These are phyloP conservation scores for Neopestalotiopsis rosae DNA, from an alignment of 2,329 filamentous ascomycete species.

Conservation along the genomic window DNA sequence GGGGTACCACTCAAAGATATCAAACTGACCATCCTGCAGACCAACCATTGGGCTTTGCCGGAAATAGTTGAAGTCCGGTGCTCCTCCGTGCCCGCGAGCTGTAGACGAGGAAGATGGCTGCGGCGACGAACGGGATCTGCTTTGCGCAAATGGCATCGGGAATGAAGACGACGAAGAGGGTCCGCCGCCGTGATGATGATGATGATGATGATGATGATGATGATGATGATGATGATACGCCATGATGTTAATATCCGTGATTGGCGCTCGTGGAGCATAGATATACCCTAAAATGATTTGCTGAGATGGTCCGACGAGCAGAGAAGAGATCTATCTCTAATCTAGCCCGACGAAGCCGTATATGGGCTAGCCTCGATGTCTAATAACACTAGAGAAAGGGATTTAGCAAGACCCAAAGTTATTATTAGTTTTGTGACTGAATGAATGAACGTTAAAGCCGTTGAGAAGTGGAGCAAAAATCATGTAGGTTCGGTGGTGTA, in stretches of 20 bases:
- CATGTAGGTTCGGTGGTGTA: conserved; percentile 20
- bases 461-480: conserved; percentile 21
- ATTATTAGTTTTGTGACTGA: not conserved
- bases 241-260: conserved; percentile 26
- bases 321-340: not conserved
- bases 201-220: no score
- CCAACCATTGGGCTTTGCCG: conserved; percentile 29
- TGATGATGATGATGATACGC: conserved; percentile 30
- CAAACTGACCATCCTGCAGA: conserved; percentile 53
- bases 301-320: no score
- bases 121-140: conserved; percentile 28
- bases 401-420: conserved; percentile 17
- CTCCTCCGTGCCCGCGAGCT: conserved; percentile 25
- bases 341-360: not conserved
- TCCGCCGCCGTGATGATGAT: no score
- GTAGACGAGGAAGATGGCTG: conserved; percentile 30
- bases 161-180: conserved; percentile 24
- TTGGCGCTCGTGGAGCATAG: not conserved
- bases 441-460: conserved; percentile 23
- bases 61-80: conserved; percentile 26
- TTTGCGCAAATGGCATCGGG: conserved; percentile 30
- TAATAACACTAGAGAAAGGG: conserved; percentile 29
- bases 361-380: conserved; percentile 21
- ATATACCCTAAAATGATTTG: not conserved
- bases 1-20: conserved; percentile 92